A percentile compares a stretch with the other conserved stretches of the same genome.
phyloP scores from a whole-genome alignment of 2,329 filamentous ascomycete genomes.

The Penicillium polonicum region DNA sequence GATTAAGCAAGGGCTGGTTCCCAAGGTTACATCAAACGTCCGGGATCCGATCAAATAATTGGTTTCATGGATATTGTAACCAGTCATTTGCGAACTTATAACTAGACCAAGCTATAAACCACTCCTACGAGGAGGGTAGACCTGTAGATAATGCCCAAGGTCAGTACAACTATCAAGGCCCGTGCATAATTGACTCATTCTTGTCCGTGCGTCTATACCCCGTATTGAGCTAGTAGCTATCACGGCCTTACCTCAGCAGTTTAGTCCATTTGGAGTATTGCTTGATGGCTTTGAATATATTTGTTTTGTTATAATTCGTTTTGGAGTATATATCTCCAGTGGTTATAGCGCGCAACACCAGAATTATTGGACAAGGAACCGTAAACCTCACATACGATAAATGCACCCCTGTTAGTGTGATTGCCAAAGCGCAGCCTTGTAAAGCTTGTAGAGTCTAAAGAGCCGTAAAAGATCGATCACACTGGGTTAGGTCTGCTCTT shows the following conservation, averaged over 20 bases:
- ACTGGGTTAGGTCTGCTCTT: not conserved
- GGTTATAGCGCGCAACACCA: not conserved
- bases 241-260: not conserved
- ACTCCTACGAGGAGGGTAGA: not conserved
- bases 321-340: not conserved
- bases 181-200: not conserved
- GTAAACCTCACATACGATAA: not conserved
- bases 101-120: fast-evolving
- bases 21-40: not conserved
- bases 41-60: not conserved
- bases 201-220: not conserved
- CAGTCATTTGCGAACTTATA: not conserved
- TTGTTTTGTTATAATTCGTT: not conserved
- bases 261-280: not conserved
- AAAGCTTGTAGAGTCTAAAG: not conserved
- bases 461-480: no score
- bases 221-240: not conserved
- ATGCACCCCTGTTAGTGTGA: not conserved
- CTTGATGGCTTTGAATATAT: not conserved
- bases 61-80: not conserved
- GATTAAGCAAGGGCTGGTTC: not conserved
- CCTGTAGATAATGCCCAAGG: not conserved
- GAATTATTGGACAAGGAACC: not conserved
- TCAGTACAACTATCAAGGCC: not conserved
- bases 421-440: not conserved